Percentiles rank a stretch among this genome's conserved stretches.
Conservation (phyloP, 2,329 filamentous ascomycete species). For the Talaromyces amestolkiae region DNA sequence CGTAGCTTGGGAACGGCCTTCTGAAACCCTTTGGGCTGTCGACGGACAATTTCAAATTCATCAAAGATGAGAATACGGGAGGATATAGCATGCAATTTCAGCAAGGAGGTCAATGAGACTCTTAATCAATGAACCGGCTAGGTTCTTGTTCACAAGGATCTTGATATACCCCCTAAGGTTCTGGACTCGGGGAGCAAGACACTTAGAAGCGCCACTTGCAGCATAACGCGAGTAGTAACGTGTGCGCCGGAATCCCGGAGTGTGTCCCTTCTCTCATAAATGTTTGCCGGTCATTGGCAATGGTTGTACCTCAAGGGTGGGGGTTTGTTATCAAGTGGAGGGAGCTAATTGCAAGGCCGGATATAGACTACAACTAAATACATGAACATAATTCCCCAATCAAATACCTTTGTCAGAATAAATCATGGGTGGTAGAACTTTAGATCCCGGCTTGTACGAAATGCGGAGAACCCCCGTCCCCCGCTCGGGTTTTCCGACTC, state of each 20-base stretch:
- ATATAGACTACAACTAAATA: background rate
- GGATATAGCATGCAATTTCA: slow-evolving; percentile 92
- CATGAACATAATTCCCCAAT: too few species aligned
- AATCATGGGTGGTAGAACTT: background rate
- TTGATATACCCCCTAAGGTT: background rate
- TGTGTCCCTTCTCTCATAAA: background rate
- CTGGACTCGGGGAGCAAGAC: background rate
- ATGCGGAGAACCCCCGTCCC: slow-evolving; percentile 2
- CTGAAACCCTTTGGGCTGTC: slow-evolving; percentile 90
- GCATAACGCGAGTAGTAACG: background rate
- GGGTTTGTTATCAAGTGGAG: background rate
- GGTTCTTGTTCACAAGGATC: background rate
- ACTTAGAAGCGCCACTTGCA: background rate
- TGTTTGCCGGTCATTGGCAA: background rate
- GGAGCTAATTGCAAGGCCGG: background rate
- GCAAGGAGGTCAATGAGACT: slow-evolving; percentile 20
- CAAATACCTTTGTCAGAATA: background rate
- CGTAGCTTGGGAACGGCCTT: slow-evolving; percentile 78
- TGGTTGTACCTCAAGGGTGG: background rate
- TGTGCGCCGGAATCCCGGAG: too few species aligned
- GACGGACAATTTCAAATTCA: slow-evolving; percentile 92
- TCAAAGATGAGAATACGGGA: slow-evolving; percentile 82
- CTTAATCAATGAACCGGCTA: background rate
- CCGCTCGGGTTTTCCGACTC: background rate
- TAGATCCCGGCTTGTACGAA: background rate